These are phyloP conservation scores for Combretum micranthum DNA, from an alignment of 345 rosid genomes.

Conservation along the genomic window DNA sequence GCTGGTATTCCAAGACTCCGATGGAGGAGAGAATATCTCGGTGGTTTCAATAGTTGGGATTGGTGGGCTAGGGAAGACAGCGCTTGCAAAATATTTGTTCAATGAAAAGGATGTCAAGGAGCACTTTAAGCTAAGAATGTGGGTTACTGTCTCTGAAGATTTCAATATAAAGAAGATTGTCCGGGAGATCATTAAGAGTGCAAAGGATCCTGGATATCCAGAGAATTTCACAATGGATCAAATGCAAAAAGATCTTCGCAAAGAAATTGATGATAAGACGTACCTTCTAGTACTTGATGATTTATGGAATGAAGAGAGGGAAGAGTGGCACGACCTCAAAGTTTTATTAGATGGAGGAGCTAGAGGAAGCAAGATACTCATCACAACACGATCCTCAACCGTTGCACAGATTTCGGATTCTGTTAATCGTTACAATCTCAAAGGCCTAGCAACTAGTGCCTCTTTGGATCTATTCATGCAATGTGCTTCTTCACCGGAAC, in stretches of 20 bases:
- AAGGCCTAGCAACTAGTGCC: neutral
- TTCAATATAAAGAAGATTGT: neutral
- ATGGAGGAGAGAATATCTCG: neutral
- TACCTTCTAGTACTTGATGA: slow-evolving; percentile 10
- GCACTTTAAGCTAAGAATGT: neutral
- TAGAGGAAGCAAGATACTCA: slow-evolving; percentile 2
- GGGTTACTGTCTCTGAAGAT: slow-evolving; percentile 8
- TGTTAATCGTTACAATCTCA: neutral
- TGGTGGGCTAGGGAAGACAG: slow-evolving; percentile 13
- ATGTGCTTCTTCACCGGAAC: neutral
- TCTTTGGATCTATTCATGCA: slow-evolving; percentile 7
- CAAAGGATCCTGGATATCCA: neutral
- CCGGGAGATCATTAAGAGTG: neutral
- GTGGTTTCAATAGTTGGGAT: slow-evolving; percentile 13
- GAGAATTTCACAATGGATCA: neutral
- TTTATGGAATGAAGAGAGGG: slow-evolving; percentile 7
- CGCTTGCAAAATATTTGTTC: slow-evolving; percentile 8
- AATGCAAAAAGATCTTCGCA: neutral
- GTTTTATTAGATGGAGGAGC: neutral
- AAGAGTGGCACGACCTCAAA: neutral
- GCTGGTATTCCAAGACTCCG: neutral
- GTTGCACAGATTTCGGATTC: slow-evolving; percentile 2
- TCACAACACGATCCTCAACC: neutral
- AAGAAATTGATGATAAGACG: slow-evolving; percentile 2
- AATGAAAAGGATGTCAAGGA: neutral